Percentiles rank a stretch among this genome's conserved stretches.
Conservation (phyloP, 495 filamentous ascomycete species). For the Neurospora terricola region DNA sequence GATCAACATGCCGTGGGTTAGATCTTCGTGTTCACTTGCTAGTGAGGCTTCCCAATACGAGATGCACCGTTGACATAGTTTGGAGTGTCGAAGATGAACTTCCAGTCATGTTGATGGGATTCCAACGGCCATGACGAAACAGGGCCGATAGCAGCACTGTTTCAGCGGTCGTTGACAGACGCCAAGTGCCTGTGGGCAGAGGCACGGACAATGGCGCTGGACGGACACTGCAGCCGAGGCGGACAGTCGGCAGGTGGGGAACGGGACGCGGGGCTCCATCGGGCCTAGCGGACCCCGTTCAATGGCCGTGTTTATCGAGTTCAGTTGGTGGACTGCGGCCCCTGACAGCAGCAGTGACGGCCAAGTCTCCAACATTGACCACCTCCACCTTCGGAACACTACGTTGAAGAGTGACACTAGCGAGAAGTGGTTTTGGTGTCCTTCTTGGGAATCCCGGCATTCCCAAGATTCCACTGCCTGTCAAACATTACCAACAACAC, state of each 20-base stretch:
- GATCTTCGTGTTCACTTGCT: neutral
- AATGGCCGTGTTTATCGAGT: neutral
- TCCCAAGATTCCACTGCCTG: neutral
- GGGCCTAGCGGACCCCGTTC: neutral
- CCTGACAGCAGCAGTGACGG: neutral
- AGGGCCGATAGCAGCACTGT: neutral
- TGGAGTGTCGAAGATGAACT: neutral
- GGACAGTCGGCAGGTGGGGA: neutral
- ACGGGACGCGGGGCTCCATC: neutral
- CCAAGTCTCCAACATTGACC: neutral
- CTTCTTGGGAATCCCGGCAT: neutral
- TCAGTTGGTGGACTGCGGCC: neutral
- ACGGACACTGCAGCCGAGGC: neutral
- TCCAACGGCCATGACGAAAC: neutral
- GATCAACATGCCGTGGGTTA: neutral
- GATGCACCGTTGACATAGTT: neutral
- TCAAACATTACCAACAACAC: neutral
- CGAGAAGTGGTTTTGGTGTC: neutral
- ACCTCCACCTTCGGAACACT: neutral
- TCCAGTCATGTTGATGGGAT: neutral
- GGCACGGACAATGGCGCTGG: neutral
- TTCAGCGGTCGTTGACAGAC: neutral
- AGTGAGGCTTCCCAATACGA: neutral
- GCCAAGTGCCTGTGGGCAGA: neutral
- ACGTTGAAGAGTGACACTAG: neutral